phyloP scores from a whole-genome alignment of 306 rosid species.

The Corylus avellana region DNA sequence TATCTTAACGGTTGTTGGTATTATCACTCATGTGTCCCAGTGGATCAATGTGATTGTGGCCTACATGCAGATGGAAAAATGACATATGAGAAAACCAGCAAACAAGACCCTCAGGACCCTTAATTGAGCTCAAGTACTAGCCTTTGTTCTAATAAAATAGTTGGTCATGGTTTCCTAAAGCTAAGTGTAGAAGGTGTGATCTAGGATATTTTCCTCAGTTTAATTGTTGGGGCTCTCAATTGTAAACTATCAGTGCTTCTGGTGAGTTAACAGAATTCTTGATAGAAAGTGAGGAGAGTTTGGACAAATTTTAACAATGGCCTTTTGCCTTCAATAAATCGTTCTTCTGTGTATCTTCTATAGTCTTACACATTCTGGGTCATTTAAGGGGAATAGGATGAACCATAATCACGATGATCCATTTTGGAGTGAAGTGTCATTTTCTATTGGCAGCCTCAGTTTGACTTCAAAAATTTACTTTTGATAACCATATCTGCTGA shows the following conservation, averaged over 20 bases:
- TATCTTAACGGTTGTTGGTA: background rate
- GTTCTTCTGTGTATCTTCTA: background rate
- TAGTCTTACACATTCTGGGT: too few relatives aligned
- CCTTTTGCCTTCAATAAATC: background rate
- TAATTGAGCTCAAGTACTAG: background rate
- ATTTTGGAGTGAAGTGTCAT: too few relatives aligned
- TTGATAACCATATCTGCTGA: background rate
- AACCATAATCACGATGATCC: too few relatives aligned
- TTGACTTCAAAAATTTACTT: background rate
- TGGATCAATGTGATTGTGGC: constrained; percentile 1
- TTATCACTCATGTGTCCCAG: background rate
- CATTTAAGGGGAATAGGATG: too few relatives aligned
- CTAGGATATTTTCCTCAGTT: background rate
- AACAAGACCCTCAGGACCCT: background rate
- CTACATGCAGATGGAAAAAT: background rate
- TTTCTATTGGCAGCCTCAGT: background rate
- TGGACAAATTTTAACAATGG: background rate
- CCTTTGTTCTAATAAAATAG: background rate
- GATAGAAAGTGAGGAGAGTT: background rate
- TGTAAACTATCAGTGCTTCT: background rate
- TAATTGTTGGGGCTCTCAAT: background rate
- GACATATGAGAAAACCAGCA: background rate
- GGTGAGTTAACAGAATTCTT: constrained; percentile 2
- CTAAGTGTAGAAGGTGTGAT: background rate
- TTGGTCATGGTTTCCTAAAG: background rate